These are phyloP conservation scores for Penicillium taxi DNA, from an alignment of 495 filamentous ascomycete species.

Conservation along the genomic window DNA sequence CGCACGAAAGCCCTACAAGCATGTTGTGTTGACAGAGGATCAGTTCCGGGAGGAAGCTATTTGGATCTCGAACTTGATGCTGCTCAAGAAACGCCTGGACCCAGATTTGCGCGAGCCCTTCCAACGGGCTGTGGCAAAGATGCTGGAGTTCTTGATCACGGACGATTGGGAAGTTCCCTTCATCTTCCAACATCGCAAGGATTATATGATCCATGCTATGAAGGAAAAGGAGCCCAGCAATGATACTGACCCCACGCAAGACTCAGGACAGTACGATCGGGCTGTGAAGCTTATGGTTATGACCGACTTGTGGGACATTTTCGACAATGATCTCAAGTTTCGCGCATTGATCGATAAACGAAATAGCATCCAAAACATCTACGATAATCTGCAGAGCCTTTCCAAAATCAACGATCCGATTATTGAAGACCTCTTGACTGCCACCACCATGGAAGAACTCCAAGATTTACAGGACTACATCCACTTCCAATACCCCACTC, in stretches of 20 bases:
- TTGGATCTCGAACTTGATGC: constrained; percentile 85
- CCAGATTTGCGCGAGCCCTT: constrained; percentile 70
- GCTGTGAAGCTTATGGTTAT: constrained; percentile 88
- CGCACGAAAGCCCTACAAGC: constrained; percentile 76
- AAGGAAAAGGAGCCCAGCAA: constrained; percentile 61
- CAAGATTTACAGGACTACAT: constrained; percentile 96
- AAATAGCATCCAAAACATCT: constrained; percentile 67
- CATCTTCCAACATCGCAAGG: constrained; percentile 95
- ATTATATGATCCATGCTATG: constrained; percentile 90
- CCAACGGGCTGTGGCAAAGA: constrained; percentile 77
- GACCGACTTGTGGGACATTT: constrained; percentile 87
- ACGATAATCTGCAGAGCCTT: constrained; percentile 57
- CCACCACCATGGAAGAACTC: constrained; percentile 80
- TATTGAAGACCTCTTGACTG: constrained; percentile 74
- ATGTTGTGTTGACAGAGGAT: constrained; percentile 66
- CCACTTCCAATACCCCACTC: constrained; percentile 83
- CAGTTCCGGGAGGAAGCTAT: constrained; percentile 79
- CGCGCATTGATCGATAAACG: constrained; percentile 84
- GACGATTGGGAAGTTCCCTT: constrained; percentile 94
- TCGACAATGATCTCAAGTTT: constrained; percentile 92
- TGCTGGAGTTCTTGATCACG: constrained; percentile 88
- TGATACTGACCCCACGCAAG: constrained; percentile 48
- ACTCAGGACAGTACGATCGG: constrained; percentile 62
- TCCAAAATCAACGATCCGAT: constrained; percentile 44
- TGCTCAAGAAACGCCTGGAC: constrained; percentile 70